Evolutionary conservation across 129 eudicot species (phyloP).

Genomic region (Daucus carota): DNA sequence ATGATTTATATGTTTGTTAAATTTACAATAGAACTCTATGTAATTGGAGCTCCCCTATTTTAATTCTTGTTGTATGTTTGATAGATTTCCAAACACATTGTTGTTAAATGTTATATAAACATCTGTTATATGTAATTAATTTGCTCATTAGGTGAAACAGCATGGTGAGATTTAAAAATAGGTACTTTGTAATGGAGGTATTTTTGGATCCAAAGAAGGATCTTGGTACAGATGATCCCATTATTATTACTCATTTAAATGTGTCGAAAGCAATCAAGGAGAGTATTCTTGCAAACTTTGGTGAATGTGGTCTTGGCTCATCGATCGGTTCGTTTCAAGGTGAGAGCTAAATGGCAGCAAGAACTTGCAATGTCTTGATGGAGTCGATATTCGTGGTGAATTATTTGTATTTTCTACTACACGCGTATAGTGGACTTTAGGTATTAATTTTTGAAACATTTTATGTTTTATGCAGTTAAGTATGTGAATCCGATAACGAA

Average conservation of each 20-base stretch:
- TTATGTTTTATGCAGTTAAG: conserved; percentile 50
- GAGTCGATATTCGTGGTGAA: background rate
- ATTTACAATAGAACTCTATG: too few species aligned
- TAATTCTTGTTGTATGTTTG: too few species aligned
- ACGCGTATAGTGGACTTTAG: background rate
- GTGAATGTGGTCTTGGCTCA: conserved; percentile 91
- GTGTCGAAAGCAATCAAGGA: conserved; percentile 72
- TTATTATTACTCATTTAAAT: conserved; percentile 60
- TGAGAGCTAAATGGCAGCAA: conserved; percentile 14
- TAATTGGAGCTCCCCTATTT: too few species aligned
- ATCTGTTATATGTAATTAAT: too few species aligned
- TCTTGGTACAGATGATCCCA: conserved; percentile 52
- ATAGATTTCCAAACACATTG: too few species aligned
- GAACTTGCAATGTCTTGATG: background rate
- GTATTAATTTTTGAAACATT: background rate
- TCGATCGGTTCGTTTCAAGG: conserved; percentile 76
- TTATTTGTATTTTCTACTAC: background rate
- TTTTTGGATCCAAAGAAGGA: conserved; percentile 80
- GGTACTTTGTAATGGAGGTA: conserved; percentile 91
- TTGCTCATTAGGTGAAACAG: conserved; percentile 15
- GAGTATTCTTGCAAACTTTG: conserved; percentile 75
- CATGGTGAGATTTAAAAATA: conserved; percentile 86
- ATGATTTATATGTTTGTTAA: too few species aligned
- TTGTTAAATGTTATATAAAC: too few species aligned
- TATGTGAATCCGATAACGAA: conserved; percentile 86